These are phyloP conservation scores for Fusarium pseudocircinatum DNA, from an alignment of 2,329 filamentous ascomycete genomes.

Conservation along the genomic window DNA sequence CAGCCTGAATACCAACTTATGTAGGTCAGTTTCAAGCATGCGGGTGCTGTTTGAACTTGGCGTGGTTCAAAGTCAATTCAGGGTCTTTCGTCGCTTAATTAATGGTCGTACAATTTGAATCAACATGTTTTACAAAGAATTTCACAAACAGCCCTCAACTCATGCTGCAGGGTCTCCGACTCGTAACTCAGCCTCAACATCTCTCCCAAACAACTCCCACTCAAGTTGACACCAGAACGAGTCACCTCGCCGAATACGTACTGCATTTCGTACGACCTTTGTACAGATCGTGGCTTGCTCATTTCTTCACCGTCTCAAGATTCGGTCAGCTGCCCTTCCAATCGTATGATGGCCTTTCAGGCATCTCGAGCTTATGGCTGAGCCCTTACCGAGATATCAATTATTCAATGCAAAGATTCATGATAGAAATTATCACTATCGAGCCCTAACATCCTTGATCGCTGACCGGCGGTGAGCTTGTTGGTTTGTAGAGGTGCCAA, in stretches of 20 bases:
- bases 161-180: neutral
- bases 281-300: constrained; percentile 33
- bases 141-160: neutral
- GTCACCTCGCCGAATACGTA: constrained; percentile 22
- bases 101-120: neutral
- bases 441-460: constrained; percentile 17
- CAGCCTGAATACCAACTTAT: constrained; percentile 1
- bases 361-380: constrained; percentile 5
- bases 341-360: constrained; percentile 39
- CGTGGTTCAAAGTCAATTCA: neutral
- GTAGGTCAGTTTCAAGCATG: constrained; percentile 4
- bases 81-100: neutral
- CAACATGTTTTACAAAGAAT: neutral
- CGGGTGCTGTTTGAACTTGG: neutral
- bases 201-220: neutral
- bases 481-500: constrained; percentile 22
- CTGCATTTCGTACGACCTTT: constrained; percentile 36
- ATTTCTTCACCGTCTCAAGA: constrained; percentile 37
- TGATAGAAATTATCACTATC: neutral
- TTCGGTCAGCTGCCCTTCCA: constrained; percentile 35
- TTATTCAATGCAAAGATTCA: constrained; percentile 11
- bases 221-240: neutral
- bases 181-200: constrained; percentile 7
- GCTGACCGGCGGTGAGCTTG: constrained; percentile 38
- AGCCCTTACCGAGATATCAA: constrained; percentile 7